A percentile compares a stretch with the other conserved stretches of the same genome.
These are phyloP conservation scores for Myotisia sp. DNA, from an alignment of 2,329 filamentous ascomycete species.

Conservation along the genomic window DNA sequence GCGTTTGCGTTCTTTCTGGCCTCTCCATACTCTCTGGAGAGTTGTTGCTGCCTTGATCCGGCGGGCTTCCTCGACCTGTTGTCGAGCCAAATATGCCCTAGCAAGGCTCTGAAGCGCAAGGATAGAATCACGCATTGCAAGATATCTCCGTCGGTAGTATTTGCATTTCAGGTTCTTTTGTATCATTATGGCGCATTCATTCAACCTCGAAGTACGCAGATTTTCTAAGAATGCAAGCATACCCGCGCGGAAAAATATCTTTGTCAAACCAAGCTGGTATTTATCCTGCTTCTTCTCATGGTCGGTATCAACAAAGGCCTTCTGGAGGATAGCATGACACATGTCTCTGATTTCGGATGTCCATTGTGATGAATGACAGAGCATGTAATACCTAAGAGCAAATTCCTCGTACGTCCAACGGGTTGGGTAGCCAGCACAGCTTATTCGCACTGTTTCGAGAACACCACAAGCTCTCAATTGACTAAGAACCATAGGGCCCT, in stretches of 20 bases:
- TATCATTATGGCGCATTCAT: slow-evolving; percentile 90
- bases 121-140: slow-evolving; percentile 72
- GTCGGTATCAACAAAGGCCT: slow-evolving; percentile 66
- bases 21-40: slow-evolving; percentile 90
- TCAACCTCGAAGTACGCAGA: slow-evolving; percentile 73
- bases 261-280: slow-evolving; percentile 92
- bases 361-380: slow-evolving; percentile 80
- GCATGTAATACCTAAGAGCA: slow-evolving; percentile 93
- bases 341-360: slow-evolving; percentile 86
- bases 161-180: slow-evolving; percentile 96
- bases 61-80: slow-evolving; percentile 63
- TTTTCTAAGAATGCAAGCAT: slow-evolving; percentile 98
- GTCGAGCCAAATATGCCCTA: slow-evolving; percentile 64
- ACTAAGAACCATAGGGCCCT: slow-evolving; percentile 95
- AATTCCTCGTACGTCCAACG: slow-evolving; percentile 99
- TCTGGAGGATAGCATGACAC: slow-evolving; percentile 81
- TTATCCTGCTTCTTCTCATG: slow-evolving; percentile 67
- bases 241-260: slow-evolving; percentile 98
- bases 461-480: slow-evolving; percentile 97
- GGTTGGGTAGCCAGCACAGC: slow-evolving; percentile 90
- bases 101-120: slow-evolving; percentile 64
- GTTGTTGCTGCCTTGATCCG: slow-evolving; percentile 77
- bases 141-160: slow-evolving; percentile 83
- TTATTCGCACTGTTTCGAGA: slow-evolving; percentile 92
- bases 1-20: slow-evolving; percentile 71